Base-by-base conservation (phyloP, 352 stramenopile genomes). In the Pythium brachiatum region DNA sequence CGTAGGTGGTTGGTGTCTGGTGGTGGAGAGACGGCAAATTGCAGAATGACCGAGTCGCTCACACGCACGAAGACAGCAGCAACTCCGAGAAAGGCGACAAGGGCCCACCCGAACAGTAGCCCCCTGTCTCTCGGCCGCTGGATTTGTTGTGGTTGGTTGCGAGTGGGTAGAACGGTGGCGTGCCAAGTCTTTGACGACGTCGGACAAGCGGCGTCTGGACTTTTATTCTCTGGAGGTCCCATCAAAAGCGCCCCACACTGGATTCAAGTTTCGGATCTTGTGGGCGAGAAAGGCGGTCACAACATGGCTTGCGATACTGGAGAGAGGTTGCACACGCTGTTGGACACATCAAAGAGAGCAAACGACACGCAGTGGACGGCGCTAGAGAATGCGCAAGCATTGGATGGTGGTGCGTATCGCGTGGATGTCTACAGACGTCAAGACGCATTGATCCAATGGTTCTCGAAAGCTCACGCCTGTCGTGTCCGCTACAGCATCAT, bases 181-280 rank as follows among this genome's bases (percentile, higher is more conserved):
- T 15, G 31, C 53, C 53, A 58, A 18, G n/a, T 1, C 0, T 27
- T 50, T 60, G 39, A 60, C 43, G 23, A 15, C 12, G 16, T 31
- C 26, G 23, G 23, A 31, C 32, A 50, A 15, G 51, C 53, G 34
- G 68, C 20, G 67, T 59, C 67, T 48, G 57, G 32, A 70, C 48
- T 23, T 74, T 77, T 55, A 50, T 71, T 21, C 57, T 53, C 29
- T 21, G 61, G 11, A 11, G 27, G 21, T 44, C 38, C 38, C 38
- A 44, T 44, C 38, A 44, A 44, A 44, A 3, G 38, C 38, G 18
- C 38, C 23, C 16, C 38, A 18, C 15, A 44, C 38, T 44, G 38
- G 38, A 44, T 44, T 21, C 38, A 44, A 44, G 23, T 23, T n/a
- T 44, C 23, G 38, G 38, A 44, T 44, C 38, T 23, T 44, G 15